These are phyloP conservation scores for Botryosphaeria dothidea DNA, from an alignment of 2,329 filamentous ascomycete species.

Conservation along the genomic window DNA sequence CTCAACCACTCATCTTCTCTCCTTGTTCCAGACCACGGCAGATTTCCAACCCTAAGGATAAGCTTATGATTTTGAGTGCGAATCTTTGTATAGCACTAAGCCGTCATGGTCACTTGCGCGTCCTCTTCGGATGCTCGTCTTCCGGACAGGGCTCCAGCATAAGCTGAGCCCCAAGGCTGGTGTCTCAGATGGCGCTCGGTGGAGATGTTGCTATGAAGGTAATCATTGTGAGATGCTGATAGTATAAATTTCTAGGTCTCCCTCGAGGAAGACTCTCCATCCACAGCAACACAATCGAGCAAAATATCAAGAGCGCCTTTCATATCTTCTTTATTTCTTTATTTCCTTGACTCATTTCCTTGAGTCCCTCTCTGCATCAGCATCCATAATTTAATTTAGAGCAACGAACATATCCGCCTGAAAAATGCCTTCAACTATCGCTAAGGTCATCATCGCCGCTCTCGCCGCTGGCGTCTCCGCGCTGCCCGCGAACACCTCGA, in stretches of 20 bases:
- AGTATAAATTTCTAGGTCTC: slow-evolving; percentile 30
- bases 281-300: slow-evolving; percentile 28
- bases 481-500: slow-evolving; percentile 25
- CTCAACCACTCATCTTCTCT: background rate
- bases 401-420: slow-evolving; percentile 22
- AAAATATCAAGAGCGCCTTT: slow-evolving; percentile 28
- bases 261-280: slow-evolving; percentile 11
- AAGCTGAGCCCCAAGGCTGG: background rate
- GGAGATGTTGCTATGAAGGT: background rate
- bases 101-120: background rate
- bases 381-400: slow-evolving; percentile 23
- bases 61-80: slow-evolving; percentile 16
- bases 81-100: slow-evolving; percentile 5
- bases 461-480: slow-evolving; percentile 33
- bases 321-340: slow-evolving; percentile 23
- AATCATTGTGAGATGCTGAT: background rate
- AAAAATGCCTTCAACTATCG: slow-evolving; percentile 34
- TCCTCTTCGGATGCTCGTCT: background rate
- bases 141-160: background rate
- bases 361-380: slow-evolving; percentile 16
- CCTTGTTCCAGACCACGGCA: background rate
- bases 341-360: slow-evolving; percentile 22
- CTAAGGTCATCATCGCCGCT: slow-evolving; percentile 35
- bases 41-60: slow-evolving; percentile 10
- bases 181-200: background rate